Percentiles rank a stretch among this genome's conserved stretches.
phyloP scores from a whole-genome alignment of 1,139 yeast genomes.

The Sugiyamaella grinbergsii region DNA sequence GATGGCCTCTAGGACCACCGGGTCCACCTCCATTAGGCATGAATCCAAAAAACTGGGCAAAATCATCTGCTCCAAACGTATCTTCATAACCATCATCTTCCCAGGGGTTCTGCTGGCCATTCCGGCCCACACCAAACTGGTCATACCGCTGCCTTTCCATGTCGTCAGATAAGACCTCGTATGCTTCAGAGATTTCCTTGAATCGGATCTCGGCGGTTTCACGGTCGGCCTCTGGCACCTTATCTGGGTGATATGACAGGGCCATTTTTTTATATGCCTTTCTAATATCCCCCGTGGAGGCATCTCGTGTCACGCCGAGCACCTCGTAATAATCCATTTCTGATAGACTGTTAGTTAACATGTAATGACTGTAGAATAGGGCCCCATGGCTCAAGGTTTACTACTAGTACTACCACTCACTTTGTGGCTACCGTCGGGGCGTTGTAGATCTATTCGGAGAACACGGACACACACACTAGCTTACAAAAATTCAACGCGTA shows the following conservation, averaged over 20 bases:
- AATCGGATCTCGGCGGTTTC: slow-evolving; percentile 69
- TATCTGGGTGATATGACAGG: slow-evolving; percentile 76
- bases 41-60: slow-evolving; percentile 62
- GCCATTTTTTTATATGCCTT: slow-evolving; percentile 79
- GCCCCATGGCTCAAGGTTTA: too few species aligned
- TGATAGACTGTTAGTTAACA: slow-evolving; percentile 6
- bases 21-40: slow-evolving; percentile 29
- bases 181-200: slow-evolving; percentile 76
- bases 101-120: slow-evolving; percentile 22
- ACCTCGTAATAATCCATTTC: slow-evolving; percentile 59
- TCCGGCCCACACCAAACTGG: slow-evolving; percentile 48
- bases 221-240: slow-evolving; percentile 63
- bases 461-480: too few species aligned
- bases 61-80: slow-evolving; percentile 63
- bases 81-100: slow-evolving; percentile 33
- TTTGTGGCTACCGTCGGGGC: too few species aligned
- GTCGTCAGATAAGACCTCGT: slow-evolving; percentile 70
- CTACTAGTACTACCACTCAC: too few species aligned
- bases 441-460: too few species aligned
- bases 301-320: slow-evolving; percentile 64
- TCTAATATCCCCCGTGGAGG: slow-evolving; percentile 66
- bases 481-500: too few species aligned
- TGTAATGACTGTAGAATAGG: neutral
- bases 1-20: slow-evolving; percentile 13
- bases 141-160: slow-evolving; percentile 58